Base-by-base conservation (phyloP, 768 basidiomycete species). In the Clavaria fumosa region DNA sequence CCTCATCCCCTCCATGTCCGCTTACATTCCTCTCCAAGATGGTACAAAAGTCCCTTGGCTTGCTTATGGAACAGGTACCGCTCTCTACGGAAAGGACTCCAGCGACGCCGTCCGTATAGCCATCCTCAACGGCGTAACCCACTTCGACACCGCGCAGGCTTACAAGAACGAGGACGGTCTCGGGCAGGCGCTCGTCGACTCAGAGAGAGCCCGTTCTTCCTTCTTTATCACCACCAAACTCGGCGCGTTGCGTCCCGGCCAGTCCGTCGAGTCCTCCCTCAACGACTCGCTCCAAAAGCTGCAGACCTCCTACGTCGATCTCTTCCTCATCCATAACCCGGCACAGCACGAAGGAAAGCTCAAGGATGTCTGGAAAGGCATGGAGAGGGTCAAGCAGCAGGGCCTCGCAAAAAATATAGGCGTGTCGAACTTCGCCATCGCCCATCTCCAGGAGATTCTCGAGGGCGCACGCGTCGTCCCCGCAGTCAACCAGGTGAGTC, bases 161-260 rank as follows among this genome's bases (percentile, higher is more conserved):
- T 78, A 78, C 51, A 40, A 39, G 5, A 78, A 78, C 42, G 75
- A 78, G 48, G 60, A 61, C 1, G 58, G 58, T 1, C 56, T 75
- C 12, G 73, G 70, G 1, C 58, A 51, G 10, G 73, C 68, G 7
- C 62, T 77, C 44, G 57, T 55, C 35, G 60, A 57, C 2, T 66
- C 70, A 3, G 64, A 66, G 18, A 70, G 65, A 45, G 50, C 66
- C 6, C 69, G 72, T 14, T 64, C 64, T 1, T 63, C 67, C 35
- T 51, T 82, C 7, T 82, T 65, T 53, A 62, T 82, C 45, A 72
- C 74, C 27, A 78, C 75, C 15, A 76, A 78, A 45, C 55, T 77
- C 31, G 50, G 52, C 6, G 60, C 58, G 31, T 50, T 71, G 17
- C 46, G 45, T 5, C 55, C 59, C 0, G 64, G 66, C 6, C 53